Conservation (phyloP, 371 early-diverging fungal species). For the Paraphysoderma sedebokerense region DNA sequence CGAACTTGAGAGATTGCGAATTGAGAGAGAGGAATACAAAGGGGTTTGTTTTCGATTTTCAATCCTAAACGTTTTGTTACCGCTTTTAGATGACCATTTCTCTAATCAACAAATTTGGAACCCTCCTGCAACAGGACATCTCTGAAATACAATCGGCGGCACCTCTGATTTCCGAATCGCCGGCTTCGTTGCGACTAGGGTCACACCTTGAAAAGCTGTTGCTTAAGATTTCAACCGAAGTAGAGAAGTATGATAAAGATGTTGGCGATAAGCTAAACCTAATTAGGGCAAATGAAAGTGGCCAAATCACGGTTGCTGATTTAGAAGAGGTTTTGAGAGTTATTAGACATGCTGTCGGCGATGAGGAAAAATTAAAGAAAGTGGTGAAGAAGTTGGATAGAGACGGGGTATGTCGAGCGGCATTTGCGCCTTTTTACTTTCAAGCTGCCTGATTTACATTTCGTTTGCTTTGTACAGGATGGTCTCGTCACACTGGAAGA, state of each 20-base stretch:
- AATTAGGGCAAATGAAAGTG: conserved; percentile 26
- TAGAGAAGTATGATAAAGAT: conserved; percentile 29
- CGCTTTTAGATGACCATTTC: background rate
- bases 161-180: conserved; percentile 22
- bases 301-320: conserved; percentile 37
- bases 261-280: conserved; percentile 16
- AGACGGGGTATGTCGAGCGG: too few relatives aligned
- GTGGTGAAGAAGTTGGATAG: conserved; percentile 44
- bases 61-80: background rate
- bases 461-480: too few relatives aligned
- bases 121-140: background rate
- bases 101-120: background rate
- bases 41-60: background rate
- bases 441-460: too few relatives aligned
- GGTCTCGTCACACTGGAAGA: conserved; percentile 21
- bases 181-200: conserved; percentile 32
- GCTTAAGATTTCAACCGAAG: conserved; percentile 46
- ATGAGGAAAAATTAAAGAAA: conserved; percentile 37
- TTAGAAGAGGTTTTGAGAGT: conserved; percentile 40
- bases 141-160: background rate
- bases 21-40: conserved; percentile 17
- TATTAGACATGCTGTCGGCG: conserved; percentile 33
- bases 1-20: conserved; percentile 40
- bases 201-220: conserved; percentile 45
- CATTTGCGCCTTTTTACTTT: too few relatives aligned